Conservation (phyloP, 164 flowering plant species). For the Annona cherimola region DNA sequence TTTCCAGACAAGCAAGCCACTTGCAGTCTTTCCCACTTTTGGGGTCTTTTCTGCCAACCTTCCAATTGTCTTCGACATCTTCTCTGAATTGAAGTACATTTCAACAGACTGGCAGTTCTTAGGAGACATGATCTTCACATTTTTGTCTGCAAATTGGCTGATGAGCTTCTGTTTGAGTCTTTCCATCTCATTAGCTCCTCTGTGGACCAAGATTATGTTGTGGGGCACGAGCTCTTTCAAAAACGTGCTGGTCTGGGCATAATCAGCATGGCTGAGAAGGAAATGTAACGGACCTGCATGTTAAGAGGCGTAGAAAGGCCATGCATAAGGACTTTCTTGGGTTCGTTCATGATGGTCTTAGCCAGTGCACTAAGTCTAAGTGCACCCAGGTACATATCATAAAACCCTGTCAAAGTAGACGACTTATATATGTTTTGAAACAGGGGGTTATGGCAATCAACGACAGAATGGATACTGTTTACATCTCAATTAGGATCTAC, state of each 20-base stretch:
- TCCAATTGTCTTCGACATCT: constrained; percentile 92
- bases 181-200: constrained; percentile 92
- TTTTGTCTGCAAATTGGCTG: constrained; percentile 62
- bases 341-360: constrained; percentile 83
- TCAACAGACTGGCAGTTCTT: constrained; percentile 96
- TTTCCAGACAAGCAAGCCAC: constrained; percentile 33
- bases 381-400: too few relatives aligned
- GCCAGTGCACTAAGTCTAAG: constrained; percentile 9
- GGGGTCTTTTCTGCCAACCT: constrained; percentile 44
- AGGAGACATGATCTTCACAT: constrained; percentile 74
- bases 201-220: constrained; percentile 92
- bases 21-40: constrained; percentile 25
- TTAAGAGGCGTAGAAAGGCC: constrained; percentile 88
- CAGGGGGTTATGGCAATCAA: too few relatives aligned
- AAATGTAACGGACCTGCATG: constrained; percentile 92
- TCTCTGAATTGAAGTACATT: constrained; percentile 88
- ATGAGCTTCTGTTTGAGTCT: constrained; percentile 88
- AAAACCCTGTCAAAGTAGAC: too few relatives aligned
- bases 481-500: too few relatives aligned
- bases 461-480: too few relatives aligned
- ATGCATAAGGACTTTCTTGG: constrained; percentile 88
- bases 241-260: constrained; percentile 81
- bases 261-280: constrained; percentile 99
- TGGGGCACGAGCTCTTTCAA: constrained; percentile 90
- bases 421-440: too few relatives aligned